Base-by-base conservation (phyloP, 768 basidiomycete genomes). In the Naganishia vishniacii region DNA sequence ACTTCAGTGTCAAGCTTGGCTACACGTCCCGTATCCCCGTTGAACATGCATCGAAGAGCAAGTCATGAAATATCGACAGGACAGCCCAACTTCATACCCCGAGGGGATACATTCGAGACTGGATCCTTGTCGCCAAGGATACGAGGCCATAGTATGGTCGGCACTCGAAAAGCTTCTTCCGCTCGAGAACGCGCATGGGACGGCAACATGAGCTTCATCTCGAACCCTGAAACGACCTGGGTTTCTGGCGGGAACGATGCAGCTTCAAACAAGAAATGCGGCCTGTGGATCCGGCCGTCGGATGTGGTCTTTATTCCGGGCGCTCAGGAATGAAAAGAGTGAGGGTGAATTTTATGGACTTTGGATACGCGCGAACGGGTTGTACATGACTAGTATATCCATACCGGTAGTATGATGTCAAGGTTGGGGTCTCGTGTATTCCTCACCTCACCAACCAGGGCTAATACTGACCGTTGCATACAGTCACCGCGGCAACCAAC, bases 281-380 rank as follows among this genome's bases (percentile, higher is more conserved):
- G 53, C 37, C 37, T 56, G 37, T 56, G 53, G 53, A 37, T 56
- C 37, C n/a, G 23, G 53, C 37, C 53, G 15, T 23, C 53, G 15
- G 53, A 56, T 26, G 53, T 56, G 37, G 32, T 56, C 7, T 56
- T 56, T n/a, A 40, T 56, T 11, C 53, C 53, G 23, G 53, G 53
- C n/a, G 53, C 53, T 23, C n/a, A 56, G 3, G 34, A 56, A 31
- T 37, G 15, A 41, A 5, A 44, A 5, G n/a, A 20, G 5, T 8
- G 11, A 44, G 42, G 42, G n/a, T 44, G 42, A 44, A 5, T 18
- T 15, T 20, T 12, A 44, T 44, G 42, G 42, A 44, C 42, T 15
- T 44, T 12, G 9, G 18, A 11, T 37, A 15, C 18, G 6, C 42
- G 42, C 9, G 6, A 6, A 44, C n/a, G n/a, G 7, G 42, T 44